These are phyloP conservation scores for Bolboschoenoplectus hybrid DNA, from an alignment of 202 grass and related monocot genomes.

Conservation along the genomic window DNA sequence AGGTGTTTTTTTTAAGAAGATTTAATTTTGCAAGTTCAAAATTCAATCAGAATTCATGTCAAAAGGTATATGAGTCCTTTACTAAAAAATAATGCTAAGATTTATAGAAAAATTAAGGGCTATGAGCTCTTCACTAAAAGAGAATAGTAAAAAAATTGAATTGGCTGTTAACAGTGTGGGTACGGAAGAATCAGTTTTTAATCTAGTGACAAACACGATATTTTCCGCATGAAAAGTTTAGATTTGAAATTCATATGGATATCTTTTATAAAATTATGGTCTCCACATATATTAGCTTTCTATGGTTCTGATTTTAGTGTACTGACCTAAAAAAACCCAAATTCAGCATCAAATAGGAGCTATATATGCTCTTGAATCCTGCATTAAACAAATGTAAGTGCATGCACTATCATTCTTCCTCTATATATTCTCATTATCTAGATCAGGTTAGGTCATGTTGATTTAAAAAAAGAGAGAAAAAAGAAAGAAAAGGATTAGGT, in stretches of 20 bases:
- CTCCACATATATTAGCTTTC: neutral
- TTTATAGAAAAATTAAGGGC: neutral
- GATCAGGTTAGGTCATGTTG: slow-evolving; percentile 14
- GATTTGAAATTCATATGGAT: no score
- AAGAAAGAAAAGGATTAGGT: neutral
- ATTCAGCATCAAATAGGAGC: neutral
- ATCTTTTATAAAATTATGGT: neutral
- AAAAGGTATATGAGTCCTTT: neutral
- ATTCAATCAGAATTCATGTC: no score
- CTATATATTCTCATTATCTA: slow-evolving; percentile 10
- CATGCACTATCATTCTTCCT: neutral
- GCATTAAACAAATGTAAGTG: neutral
- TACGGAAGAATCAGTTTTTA: neutral
- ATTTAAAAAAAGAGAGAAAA: neutral
- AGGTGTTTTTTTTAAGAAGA: no score
- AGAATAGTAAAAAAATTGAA: neutral
- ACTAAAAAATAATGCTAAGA: neutral
- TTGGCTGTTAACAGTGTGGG: neutral
- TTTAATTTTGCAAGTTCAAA: no score
- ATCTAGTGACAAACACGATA: no score
- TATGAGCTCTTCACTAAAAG: neutral
- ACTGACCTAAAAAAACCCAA: neutral
- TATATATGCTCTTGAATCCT: neutral
- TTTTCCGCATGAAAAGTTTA: no score
- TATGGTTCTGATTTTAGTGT: neutral